These are phyloP conservation scores for Neopestalotiopsis sp. DNA, from an alignment of 2,329 filamentous ascomycete species.

Conservation along the genomic window DNA sequence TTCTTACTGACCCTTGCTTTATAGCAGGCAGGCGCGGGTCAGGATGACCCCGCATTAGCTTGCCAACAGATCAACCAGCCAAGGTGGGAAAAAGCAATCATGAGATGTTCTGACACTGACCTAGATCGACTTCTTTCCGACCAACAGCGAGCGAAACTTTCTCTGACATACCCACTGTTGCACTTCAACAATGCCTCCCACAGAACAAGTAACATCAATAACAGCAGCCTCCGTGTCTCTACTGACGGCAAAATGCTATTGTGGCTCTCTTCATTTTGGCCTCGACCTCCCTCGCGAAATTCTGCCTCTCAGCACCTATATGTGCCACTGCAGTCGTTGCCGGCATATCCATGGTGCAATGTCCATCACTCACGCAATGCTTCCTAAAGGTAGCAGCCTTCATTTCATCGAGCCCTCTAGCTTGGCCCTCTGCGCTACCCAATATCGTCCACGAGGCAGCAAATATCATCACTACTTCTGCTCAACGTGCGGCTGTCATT, in stretches of 20 bases:
- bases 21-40: background rate
- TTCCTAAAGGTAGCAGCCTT: constrained; percentile 5
- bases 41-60: background rate
- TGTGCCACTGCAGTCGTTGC: constrained; percentile 20
- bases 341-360: constrained; percentile 17
- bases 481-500: constrained; percentile 16
- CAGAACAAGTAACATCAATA: background rate
- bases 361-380: background rate
- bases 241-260: constrained; percentile 13
- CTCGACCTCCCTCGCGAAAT: constrained; percentile 2
- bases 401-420: constrained; percentile 6
- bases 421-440: background rate
- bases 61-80: background rate
- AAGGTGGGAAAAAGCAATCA: background rate
- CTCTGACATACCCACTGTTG: background rate
- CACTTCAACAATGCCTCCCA: background rate
- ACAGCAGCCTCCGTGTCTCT: background rate
- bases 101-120: no score
- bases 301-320: constrained; percentile 12
- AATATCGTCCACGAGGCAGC: background rate
- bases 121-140: no score
- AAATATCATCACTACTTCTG: constrained; percentile 4
- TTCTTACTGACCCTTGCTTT: background rate
- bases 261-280: constrained; percentile 12
- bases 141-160: background rate